A percentile compares a stretch with the other conserved stretches of the same genome.
These are phyloP conservation scores for Colletotrichum horii DNA, from an alignment of 2,329 filamentous ascomycete genomes.

Conservation along the genomic window DNA sequence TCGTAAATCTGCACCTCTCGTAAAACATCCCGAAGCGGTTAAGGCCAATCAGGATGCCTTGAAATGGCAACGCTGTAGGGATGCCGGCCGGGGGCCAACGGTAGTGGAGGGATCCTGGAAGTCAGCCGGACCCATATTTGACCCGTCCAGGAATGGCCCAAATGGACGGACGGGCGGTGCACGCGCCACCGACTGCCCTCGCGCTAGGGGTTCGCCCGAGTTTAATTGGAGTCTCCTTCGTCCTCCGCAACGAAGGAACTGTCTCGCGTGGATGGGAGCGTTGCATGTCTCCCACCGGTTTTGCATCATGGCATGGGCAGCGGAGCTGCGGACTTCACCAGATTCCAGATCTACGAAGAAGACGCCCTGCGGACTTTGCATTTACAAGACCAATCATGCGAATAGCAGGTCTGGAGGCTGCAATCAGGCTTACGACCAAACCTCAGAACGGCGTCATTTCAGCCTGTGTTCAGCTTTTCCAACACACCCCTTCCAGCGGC, in stretches of 20 bases:
- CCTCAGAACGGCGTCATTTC: background rate
- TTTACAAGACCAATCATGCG: background rate
- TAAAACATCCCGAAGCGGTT: background rate
- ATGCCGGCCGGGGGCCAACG: background rate
- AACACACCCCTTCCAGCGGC: background rate
- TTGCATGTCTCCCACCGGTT: background rate
- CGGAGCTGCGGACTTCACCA: background rate
- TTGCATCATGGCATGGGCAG: background rate
- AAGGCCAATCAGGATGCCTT: background rate
- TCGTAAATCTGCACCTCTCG: background rate
- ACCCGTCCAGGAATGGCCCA: background rate
- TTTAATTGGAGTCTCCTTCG: background rate
- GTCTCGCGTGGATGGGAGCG: background rate
- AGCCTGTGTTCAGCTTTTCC: background rate
- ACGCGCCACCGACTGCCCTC: background rate
- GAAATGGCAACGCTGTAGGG: background rate
- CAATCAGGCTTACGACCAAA: background rate
- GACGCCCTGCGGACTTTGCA: background rate
- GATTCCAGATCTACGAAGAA: background rate
- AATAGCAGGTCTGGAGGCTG: background rate
- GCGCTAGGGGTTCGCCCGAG: background rate
- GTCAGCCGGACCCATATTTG: slow-evolving; percentile 8
- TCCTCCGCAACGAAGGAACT: background rate
- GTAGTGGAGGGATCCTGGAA: background rate
- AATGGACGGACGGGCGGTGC: background rate